These are phyloP conservation scores for Trichoderma sp. DNA, from an alignment of 2,329 filamentous ascomycete genomes.

Conservation along the genomic window DNA sequence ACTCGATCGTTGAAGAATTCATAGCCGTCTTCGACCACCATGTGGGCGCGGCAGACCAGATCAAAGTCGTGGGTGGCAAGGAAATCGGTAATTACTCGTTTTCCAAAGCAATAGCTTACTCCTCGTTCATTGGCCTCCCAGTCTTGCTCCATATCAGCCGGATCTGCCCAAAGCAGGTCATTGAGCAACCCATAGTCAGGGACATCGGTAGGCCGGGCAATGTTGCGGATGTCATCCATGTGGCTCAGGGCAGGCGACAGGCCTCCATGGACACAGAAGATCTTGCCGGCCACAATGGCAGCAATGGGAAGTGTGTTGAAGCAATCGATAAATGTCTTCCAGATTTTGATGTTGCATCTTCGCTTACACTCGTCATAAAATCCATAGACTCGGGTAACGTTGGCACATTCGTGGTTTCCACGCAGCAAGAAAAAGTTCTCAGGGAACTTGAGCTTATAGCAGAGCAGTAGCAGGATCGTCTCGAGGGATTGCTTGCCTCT, in stretches of 20 bases:
- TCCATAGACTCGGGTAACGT: conserved; percentile 92
- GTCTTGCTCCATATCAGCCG: conserved; percentile 95
- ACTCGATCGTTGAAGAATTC: conserved; percentile 98
- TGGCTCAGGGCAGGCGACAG: conserved; percentile 88
- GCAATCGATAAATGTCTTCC: conserved; percentile 96
- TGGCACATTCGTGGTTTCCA: conserved; percentile 96
- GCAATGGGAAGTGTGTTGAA: conserved; percentile 96
- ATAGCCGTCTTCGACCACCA: conserved; percentile 99
- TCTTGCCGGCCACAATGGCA: conserved; percentile 95
- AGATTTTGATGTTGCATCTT: conserved; percentile 93
- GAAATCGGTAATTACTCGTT: conserved; percentile 97
- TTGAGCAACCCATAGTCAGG: conserved; percentile 95
- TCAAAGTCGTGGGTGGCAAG: conserved; percentile 94
- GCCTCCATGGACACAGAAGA: conserved; percentile 96
- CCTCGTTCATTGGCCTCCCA: conserved; percentile 98
- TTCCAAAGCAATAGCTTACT: conserved; percentile 97
- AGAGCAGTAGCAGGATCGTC: conserved; percentile 87
- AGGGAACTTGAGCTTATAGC: conserved; percentile 96
- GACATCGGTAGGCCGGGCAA: conserved; percentile 93
- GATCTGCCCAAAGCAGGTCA: conserved; percentile 95
- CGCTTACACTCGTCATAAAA: conserved; percentile 99
- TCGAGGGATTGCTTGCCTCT: conserved; percentile 94
- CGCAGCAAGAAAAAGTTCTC: conserved; percentile 96
- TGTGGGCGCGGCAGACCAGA: conserved; percentile 93
- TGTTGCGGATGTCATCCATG: conserved; percentile 98